Percentiles rank a stretch among this genome's conserved stretches.
Evolutionary conservation across 2,329 filamentous ascomycete species (phyloP).

Genomic region (Pestalotiopsis fici): DNA sequence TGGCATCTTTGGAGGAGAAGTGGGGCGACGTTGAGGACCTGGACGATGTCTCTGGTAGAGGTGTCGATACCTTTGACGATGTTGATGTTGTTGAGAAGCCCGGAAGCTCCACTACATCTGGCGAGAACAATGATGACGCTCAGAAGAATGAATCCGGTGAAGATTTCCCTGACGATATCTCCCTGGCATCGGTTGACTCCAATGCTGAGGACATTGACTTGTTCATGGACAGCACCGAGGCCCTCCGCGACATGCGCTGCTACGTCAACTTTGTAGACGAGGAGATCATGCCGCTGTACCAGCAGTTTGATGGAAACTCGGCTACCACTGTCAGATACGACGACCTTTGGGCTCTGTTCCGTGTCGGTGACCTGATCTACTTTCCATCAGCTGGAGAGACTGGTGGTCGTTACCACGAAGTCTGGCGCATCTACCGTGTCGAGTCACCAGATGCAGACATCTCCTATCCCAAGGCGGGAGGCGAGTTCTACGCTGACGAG

Average conservation of each 20-base stretch:
- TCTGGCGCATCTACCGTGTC: constrained; percentile 38
- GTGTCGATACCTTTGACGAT: constrained; percentile 25
- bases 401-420: constrained; percentile 35
- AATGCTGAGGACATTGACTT: constrained; percentile 35
- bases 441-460: constrained; percentile 31
- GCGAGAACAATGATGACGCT: background rate
- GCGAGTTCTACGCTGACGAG: constrained; percentile 37
- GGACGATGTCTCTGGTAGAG: constrained; percentile 25
- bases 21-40: constrained; percentile 39
- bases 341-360: constrained; percentile 44
- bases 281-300: constrained; percentile 38
- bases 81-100: constrained; percentile 25
- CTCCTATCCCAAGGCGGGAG: constrained; percentile 27
- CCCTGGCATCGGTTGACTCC: constrained; percentile 36
- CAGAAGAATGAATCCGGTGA: constrained; percentile 12
- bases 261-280: constrained; percentile 45
- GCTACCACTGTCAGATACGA: constrained; percentile 32
- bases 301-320: constrained; percentile 18
- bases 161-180: constrained; percentile 30
- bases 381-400: constrained; percentile 36
- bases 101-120: background rate
- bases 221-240: constrained; percentile 39
- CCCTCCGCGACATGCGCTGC: constrained; percentile 40
- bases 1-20: constrained; percentile 39
- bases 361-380: constrained; percentile 39